Evolutionary conservation across 1,284 basidiomycete genomes (phyloP), one percentile per base, ranked within the genome.

Genomic region (Malassezia japonica): DNA sequence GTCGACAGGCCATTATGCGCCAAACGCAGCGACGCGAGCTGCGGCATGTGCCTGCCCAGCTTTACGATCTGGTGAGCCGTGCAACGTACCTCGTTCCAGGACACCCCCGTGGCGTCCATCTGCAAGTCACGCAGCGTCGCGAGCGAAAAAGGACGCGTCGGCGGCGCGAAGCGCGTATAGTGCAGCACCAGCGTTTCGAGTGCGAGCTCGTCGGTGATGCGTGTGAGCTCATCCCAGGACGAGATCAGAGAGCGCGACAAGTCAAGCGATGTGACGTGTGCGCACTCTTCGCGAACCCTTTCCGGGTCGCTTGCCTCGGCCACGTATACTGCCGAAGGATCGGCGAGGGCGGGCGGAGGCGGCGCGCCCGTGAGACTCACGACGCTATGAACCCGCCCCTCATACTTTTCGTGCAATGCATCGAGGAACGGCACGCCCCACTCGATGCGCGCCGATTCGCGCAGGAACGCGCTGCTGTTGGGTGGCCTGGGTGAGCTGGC

Each of bases 171-270:
- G 31, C 43, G 43, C 24, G 32, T 45, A 21, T 27, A n/a, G 15
- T 88, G 90, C 57, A 96, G 72, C 23, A 82, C 77, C 16, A 96
- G 77, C 34, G 79, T 78, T 53, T 81, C 78, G 13, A 96, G 78
- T 5, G 79, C 79, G 1, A 95, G 75, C 62, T 84, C 83, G 3
- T 67, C 61, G 10, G 80, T 74, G 56, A 96, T 87, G 16, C 75
- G 65, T 1, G 82, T 80, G 9, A 94, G 76, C 8, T 78, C 76
- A 23, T 81, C 75, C 87, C 91, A 91, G 40, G 74, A 77, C 2
- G 83, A 73, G 6, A 96, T 61, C 13, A 96, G 78, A 67, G 80
- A 90, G 33, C 78, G 77, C 12, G 89, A 90, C 21, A 98, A 76
- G 74, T 96, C 85, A 25, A 98, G 77, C 16, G 81, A 82, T 7